Base-by-base conservation (phyloP, 305 asterid genomes). In the Coffea humblotiana region DNA sequence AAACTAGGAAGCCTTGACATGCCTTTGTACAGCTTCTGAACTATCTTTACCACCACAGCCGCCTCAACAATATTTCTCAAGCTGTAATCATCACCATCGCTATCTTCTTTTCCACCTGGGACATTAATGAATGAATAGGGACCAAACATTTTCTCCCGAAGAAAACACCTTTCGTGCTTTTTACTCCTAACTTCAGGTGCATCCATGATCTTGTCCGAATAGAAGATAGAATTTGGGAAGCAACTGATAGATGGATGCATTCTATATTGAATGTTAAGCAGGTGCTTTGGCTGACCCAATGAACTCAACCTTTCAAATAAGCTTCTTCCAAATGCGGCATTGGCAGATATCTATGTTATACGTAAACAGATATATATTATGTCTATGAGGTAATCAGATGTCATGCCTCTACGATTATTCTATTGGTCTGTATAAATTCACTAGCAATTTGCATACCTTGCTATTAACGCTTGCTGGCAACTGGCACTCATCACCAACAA, bases 231-330 rank as follows among this genome's bases (percentile, higher is more conserved):
- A 89, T 90, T 93, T 12, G 97, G 98, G 75, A 93, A 93, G 49
- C 48, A 66, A 54, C 96, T 92, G 32, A 93, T 93, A 27, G 88
- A 79, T 60, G 96, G 97, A 84, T 93, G 97, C 97, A 93, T 93
- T 51, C 94, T 83, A 83, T 93, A 93, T 65, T 92, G 97, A 76
- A 85, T 69, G 77, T 88, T 83, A 68, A 93, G 96, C 74, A 92
- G 82, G 65, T 88, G 92, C 87, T 88, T 90, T 43, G 83, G 76
- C 75, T 87, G 92, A 15, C 89, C 94, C 78, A 92, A 54, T 21
- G 82, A 86, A 83, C 93, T 87, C 82, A 92, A 80, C 75, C 98
- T 89, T 86, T 86, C 94, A 80, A 93, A 93, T 80, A 93, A 83
- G 84, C 98, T 92, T 88, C 91, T 90, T 61, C 97, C 98, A 51